Conservation (phyloP, 2,329 filamentous ascomycete genomes). For the Pseudofabraea citricarpa region DNA sequence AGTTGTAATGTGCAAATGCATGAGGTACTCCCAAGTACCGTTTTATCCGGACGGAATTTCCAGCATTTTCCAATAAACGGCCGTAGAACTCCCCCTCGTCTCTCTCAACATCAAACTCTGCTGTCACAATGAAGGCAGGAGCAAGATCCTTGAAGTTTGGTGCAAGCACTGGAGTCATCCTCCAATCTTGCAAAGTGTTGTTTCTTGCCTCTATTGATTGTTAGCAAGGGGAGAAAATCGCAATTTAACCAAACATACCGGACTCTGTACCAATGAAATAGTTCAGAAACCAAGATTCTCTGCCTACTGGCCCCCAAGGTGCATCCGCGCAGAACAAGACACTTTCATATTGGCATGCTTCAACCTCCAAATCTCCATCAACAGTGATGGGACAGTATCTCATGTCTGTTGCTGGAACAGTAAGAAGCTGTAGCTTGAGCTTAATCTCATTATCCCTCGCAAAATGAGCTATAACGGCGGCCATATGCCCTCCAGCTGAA, state of each 20-base stretch:
- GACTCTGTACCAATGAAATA: slow-evolving; percentile 26
- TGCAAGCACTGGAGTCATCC: slow-evolving; percentile 18
- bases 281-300: slow-evolving; percentile 29
- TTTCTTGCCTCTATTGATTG: not conserved
- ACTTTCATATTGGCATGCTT: slow-evolving; percentile 23
- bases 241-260: slow-evolving; percentile 9
- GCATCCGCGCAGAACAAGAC: slow-evolving; percentile 17
- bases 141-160: slow-evolving; percentile 23
- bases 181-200: not conserved
- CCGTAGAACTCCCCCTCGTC: slow-evolving; percentile 29
- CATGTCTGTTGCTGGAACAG: slow-evolving; percentile 30
- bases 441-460: slow-evolving; percentile 25
- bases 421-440: slow-evolving; percentile 27
- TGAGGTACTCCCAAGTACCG: slow-evolving; percentile 25
- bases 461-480: slow-evolving; percentile 25
- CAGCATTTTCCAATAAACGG: slow-evolving; percentile 15
- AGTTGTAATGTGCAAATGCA: slow-evolving; percentile 27
- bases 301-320: slow-evolving; percentile 26
- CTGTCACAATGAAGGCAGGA: slow-evolving; percentile 28
- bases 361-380: slow-evolving; percentile 8
- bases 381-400: slow-evolving; percentile 16
- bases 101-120: slow-evolving; percentile 30
- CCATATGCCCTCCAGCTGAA: slow-evolving; percentile 23
- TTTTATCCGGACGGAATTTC: slow-evolving; percentile 23
- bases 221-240: no score